A percentile compares a stretch with the other conserved stretches of the same genome.
Conservation (phyloP, 140 eudicot genomes). For the Senecio squalidus region DNA sequence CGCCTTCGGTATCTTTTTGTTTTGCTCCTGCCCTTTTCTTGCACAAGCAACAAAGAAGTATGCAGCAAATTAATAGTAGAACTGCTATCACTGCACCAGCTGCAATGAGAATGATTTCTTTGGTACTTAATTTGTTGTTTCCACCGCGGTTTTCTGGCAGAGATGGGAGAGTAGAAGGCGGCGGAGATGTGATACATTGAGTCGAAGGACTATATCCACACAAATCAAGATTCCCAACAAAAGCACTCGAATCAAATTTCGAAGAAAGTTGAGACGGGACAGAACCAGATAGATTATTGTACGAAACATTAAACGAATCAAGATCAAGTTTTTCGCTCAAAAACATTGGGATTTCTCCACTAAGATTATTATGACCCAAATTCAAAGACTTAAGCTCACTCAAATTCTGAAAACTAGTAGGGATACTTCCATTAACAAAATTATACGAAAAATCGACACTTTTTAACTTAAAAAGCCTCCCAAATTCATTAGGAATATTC, state of each 20-base stretch:
- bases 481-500: conserved; percentile 44
- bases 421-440: conserved; percentile 64
- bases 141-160: conserved; percentile 19
- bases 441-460: conserved; percentile 63
- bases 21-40: conserved; percentile 45
- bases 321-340: conserved; percentile 59
- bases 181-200: conserved; percentile 47
- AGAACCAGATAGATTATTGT: conserved; percentile 75
- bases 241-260: conserved; percentile 65
- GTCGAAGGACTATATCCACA: conserved; percentile 81
- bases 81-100: conserved; percentile 70
- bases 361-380: conserved; percentile 53
- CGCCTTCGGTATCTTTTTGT: conserved; percentile 29
- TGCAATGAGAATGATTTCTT: conserved; percentile 72
- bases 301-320: conserved; percentile 72
- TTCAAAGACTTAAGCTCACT: conserved; percentile 30
- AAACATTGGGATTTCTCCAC: conserved; percentile 65
- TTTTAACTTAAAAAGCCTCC: conserved; percentile 40
- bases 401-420: conserved; percentile 44
- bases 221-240: conserved; percentile 72
- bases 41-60: conserved; percentile 60
- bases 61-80: conserved; percentile 55
- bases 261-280: conserved; percentile 60
- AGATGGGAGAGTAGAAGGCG: conserved; percentile 28
- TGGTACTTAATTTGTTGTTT: conserved; percentile 36